Evolutionary conservation across 768 basidiomycete species (phyloP), one percentile per base, ranked within the genome.

Genomic region (Termitomyces sp.): DNA sequence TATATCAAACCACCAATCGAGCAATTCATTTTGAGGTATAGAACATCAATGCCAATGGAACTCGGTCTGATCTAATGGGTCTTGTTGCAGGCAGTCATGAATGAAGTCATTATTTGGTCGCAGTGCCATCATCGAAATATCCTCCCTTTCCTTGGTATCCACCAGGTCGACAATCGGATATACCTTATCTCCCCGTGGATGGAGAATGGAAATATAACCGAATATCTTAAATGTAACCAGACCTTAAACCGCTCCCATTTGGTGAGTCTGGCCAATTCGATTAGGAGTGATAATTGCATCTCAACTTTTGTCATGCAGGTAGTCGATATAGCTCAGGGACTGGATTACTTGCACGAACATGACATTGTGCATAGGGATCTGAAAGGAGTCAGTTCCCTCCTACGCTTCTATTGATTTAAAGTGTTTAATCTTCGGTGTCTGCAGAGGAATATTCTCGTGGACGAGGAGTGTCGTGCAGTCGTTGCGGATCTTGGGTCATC

Each of bases 151-250:
- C 18, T 44, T 30, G 58, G 58, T 6, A 43, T 59, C 26, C 33
- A 47, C 40, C 10, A 2, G 43, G n/a, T 22, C 5, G n/a, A 24
- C n/a, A 28, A 53, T 16, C 40, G 22, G 20, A 20, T 54, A n/a
- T 54, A 26, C 11, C 48, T 59, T 30, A 47, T 59, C 8, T 11
- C 58, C 7, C 53, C 53, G 11, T 59, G 58, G 58, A 59, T 59
- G 53, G 32, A 43, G 6, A 49, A 54, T 8, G 53, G 58, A 16
- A 40, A 59, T 38, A 32, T 59, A 10, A 22, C 26, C 7, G 9
- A 43, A 20, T 59, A 54, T 24, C 20, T 59, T 0, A 35, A 44
- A 40, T 20, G 2, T 14, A 40, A 59, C 5, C 52, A 22, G 6
- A 33, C 5, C 8, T 38, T 47, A 5, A 33, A 30, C 30, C 58